phyloP scores from a whole-genome alignment of 2,329 filamentous ascomycete species.

The Colletotrichum sublineola region DNA sequence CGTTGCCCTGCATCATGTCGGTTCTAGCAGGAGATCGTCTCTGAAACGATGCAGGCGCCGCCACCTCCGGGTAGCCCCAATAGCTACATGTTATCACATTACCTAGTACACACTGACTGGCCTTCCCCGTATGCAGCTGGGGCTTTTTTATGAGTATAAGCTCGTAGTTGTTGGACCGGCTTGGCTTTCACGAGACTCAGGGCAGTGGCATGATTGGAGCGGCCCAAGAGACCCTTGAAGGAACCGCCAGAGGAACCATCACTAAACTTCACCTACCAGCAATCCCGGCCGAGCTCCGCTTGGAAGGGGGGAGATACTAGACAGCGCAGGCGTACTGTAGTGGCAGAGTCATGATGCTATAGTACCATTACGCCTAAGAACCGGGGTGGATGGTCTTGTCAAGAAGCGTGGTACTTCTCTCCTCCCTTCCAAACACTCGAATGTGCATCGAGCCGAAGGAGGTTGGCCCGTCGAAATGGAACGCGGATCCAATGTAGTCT shows the following conservation, averaged over 20 bases:
- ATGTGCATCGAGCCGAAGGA: slow-evolving; percentile 32
- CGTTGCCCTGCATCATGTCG: slow-evolving; percentile 38
- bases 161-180: slow-evolving; percentile 23
- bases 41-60: slow-evolving; percentile 42
- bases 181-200: slow-evolving; percentile 31
- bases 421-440: slow-evolving; percentile 23
- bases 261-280: slow-evolving; percentile 21
- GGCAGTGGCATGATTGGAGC: slow-evolving; percentile 38
- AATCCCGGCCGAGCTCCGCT: slow-evolving; percentile 38
- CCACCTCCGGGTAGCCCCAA: slow-evolving; percentile 27
- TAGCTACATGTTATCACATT: slow-evolving; percentile 1
- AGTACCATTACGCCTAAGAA: slow-evolving; percentile 15
- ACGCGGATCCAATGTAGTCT: slow-evolving; percentile 18
- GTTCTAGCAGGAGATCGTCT: slow-evolving; percentile 35
- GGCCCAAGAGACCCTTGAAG: slow-evolving; percentile 22
- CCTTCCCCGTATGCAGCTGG: slow-evolving; percentile 29
- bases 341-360: slow-evolving; percentile 2
- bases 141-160: slow-evolving; percentile 9
- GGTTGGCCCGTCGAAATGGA: slow-evolving; percentile 31
- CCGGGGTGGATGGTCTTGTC: slow-evolving; percentile 28
- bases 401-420: slow-evolving; percentile 25
- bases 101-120: slow-evolving; percentile 12
- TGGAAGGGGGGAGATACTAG: slow-evolving; percentile 34
- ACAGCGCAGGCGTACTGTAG: slow-evolving; percentile 29
- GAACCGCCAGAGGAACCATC: slow-evolving; percentile 30